Conservation (phyloP, 2,329 filamentous ascomycete species). For the Ceratocystis alfenasii region DNA sequence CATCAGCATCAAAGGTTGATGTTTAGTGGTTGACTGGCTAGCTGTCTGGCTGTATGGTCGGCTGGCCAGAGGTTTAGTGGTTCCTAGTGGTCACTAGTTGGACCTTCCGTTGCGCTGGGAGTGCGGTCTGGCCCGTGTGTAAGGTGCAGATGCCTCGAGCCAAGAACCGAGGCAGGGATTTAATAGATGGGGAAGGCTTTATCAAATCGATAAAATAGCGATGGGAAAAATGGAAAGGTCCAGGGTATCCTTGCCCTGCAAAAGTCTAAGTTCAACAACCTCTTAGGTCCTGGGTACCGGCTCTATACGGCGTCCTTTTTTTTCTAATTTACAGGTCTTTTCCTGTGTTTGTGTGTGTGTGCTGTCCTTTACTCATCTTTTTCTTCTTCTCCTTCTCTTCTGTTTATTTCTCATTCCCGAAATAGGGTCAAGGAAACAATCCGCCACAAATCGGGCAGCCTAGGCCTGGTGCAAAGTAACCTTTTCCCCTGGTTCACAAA, state of each 20-base stretch:
- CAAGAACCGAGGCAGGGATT: slow-evolving; percentile 7
- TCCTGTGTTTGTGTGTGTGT: neutral
- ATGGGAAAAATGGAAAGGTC: no score
- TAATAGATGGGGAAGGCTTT: neutral
- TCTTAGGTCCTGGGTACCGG: neutral
- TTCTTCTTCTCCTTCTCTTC: no score
- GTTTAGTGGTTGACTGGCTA: neutral
- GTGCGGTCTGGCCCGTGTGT: slow-evolving; percentile 10
- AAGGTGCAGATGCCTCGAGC: neutral
- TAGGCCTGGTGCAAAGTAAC: neutral
- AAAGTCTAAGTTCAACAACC: slow-evolving; percentile 1
- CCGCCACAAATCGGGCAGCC: neutral
- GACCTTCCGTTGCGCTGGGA: slow-evolving; percentile 1
- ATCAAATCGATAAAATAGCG: neutral
- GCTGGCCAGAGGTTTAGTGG: no score
- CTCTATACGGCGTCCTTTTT: neutral
- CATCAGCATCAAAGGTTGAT: neutral
- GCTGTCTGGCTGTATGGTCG: no score
- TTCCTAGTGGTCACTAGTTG: neutral
- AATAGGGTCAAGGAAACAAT: neutral
- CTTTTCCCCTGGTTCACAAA: neutral
- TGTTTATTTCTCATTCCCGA: no score
- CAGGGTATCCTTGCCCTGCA: neutral
- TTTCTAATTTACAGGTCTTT: neutral
- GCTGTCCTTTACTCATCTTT: no score